Base-by-base conservation (phyloP, 805 yeast genomes). In the Candida chauliodis region DNA sequence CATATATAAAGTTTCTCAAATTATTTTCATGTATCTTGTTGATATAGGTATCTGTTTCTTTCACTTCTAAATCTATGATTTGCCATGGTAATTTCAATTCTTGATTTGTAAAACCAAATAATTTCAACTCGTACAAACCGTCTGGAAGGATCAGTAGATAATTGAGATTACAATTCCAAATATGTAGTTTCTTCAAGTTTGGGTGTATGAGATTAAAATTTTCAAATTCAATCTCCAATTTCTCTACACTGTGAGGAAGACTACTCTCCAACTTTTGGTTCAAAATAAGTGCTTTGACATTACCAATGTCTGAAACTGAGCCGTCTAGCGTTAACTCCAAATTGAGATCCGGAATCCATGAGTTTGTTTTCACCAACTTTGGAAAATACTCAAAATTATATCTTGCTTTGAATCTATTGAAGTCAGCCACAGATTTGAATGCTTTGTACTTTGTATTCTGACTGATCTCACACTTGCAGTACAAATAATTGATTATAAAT, bases 1-100 rank as follows among this genome's bases (percentile, higher is more conserved):
- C 25, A 20, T 33, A 38, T 8, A 13, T 21, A 20, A 38, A 33
- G 6, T 17, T 27, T 30, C 10, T 11, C 14, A 38, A 15, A 9
- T 21, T 14, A 13, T 33, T 31, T 14, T 4, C 13, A 7, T 21
- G 5, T 5, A 31, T 22, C 15, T 4, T 13, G 3, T 3, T 10
- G 4, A 31, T 13, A 8, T 3, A 22, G 8, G 14, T 8, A 5
- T 8, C 10, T 3, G 14, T 7, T 10, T 31, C 35, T 14, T 4
- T 15, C 9, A 22, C 15, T 22, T 31, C 27, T 3, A 31, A 22
- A 31, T 31, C 35, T 9, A 9, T 15, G 3, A 31, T 16, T 13
- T 14, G 14, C 15, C 7, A 3, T 13, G 35, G 35, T 9, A 31
- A 2, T 3, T 15, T 4, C 19, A 31, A 31, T 15, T 22, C 25